phyloP scores from a whole-genome alignment of 2,329 filamentous ascomycete species.

The Knufia fluminis region DNA sequence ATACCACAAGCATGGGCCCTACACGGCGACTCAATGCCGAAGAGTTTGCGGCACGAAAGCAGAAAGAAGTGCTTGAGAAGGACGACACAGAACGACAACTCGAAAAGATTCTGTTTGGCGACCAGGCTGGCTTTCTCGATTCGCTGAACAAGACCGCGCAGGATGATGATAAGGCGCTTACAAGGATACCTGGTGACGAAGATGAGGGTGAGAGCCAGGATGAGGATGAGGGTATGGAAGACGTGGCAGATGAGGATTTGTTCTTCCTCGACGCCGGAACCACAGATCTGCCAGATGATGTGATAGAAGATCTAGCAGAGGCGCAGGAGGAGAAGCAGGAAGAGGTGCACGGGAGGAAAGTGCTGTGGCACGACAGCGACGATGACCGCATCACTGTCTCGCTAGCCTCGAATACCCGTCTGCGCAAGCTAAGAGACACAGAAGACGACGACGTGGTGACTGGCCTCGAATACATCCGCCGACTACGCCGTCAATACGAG shows the following conservation, averaged over 20 bases:
- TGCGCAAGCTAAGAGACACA: conserved; percentile 73
- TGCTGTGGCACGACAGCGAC: conserved; percentile 90
- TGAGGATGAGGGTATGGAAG: conserved; percentile 48
- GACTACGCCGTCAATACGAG: conserved; percentile 69
- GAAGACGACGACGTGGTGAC: conserved; percentile 79
- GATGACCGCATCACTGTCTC: conserved; percentile 82
- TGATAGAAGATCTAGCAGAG: conserved; percentile 30
- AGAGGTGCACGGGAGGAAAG: conserved; percentile 27
- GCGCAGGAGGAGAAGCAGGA: conserved; percentile 27
- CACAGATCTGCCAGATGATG: conserved; percentile 27
- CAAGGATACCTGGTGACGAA: conserved; percentile 23
- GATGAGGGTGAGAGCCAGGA: conserved; percentile 31
- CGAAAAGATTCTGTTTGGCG: conserved; percentile 80
- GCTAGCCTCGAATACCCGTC: conserved; percentile 60
- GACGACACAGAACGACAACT: conserved; percentile 78
- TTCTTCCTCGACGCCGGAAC: conserved; percentile 72
- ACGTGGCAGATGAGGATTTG: conserved; percentile 68
- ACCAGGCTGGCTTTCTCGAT: conserved; percentile 69
- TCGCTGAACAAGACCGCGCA: conserved; percentile 54
- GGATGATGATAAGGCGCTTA: conserved; percentile 31
- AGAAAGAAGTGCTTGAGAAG: conserved; percentile 47
- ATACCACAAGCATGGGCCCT: background rate
- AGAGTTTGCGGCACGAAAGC: conserved; percentile 3
- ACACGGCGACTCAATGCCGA: conserved; percentile 7
- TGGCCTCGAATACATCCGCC: conserved; percentile 73